Evolutionary conservation across 305 asterid genomes (phyloP), one percentile per base, ranked within the genome.

Genomic region (Solanum aculeatissimum): DNA sequence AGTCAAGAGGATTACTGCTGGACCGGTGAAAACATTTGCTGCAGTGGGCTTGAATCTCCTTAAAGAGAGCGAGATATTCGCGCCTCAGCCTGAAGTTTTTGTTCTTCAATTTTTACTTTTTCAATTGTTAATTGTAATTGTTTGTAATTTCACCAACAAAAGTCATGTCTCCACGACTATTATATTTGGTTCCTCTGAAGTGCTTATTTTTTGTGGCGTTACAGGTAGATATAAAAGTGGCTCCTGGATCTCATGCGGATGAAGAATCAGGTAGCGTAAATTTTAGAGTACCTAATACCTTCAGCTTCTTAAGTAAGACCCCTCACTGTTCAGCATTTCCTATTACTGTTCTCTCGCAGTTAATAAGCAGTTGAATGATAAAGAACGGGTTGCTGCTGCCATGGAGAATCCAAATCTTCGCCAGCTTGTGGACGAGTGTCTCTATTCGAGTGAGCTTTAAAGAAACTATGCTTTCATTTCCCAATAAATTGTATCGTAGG

Each of bases 311-410:
- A 43, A 72, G 38, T 43, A 47, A 38, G 60, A 78, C 81, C 47
- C 27, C 42, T 74, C 81, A 42, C 87, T 35, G 35, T 62, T 42
- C 29, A 58, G 58, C 78, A 19, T 74, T 75, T 81, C 19, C 9
- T 74, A 3, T 42, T 68, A 13, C 47, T 63, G 47, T 69, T 45
- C 79, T 74, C 45, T 45, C 85, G 91, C 94, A 94, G 98, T 95
- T 38, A 95, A 95, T 81, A 95, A 95, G 90, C 99, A 94, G 93
- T 83, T 95, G 71, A 95, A 93, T 83, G 99, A 95, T 84, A 95
- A 94, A 91, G 99, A 95, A 87, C 92, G 99, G 86, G 93, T 94
- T 74, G 98, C 97, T 85, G 98, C 99, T 45, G 99, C 98, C 7
- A 84, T 93, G 87, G 98, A 95, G 92, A 95, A 90, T 86, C 99